Evolutionary conservation across 495 filamentous ascomycete genomes (phyloP).

Genomic region (Stereocaulon alpinum): DNA sequence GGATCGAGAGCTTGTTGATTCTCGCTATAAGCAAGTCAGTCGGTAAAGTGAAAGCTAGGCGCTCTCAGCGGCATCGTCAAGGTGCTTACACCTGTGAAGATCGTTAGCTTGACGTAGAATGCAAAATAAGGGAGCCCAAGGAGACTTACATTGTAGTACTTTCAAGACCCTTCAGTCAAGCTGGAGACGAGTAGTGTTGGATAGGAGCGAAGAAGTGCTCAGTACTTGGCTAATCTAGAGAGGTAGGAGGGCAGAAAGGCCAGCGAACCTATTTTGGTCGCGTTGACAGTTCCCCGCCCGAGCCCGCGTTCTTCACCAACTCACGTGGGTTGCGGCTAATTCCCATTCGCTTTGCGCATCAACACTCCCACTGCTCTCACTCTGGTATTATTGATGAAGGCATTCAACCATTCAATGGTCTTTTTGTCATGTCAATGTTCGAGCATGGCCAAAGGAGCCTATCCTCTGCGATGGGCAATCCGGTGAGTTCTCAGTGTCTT

Average conservation of each 20-base stretch:
- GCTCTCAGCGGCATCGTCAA: neutral
- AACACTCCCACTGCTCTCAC: neutral
- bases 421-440: conserved; percentile 21
- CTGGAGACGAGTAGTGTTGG: neutral
- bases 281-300: neutral
- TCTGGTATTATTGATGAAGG: neutral
- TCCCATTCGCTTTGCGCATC: neutral
- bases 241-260: too few relatives aligned
- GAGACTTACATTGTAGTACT: conserved; percentile 7
- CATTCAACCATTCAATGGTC: conserved; percentile 4
- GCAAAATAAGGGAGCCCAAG: neutral
- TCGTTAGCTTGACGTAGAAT: neutral
- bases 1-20: conserved; percentile 81
- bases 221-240: too few relatives aligned
- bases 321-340: conserved; percentile 4
- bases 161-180: neutral
- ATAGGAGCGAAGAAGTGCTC: neutral
- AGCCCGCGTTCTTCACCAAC: neutral
- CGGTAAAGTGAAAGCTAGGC: neutral
- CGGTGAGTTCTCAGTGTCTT: conserved; percentile 6
- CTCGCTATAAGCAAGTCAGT: conserved; percentile 39
- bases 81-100: conserved; percentile 10
- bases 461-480: conserved; percentile 12
- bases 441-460: conserved; percentile 19
- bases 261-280: neutral